These are phyloP conservation scores for Ambispora gerdemannii DNA, from an alignment of 192 early-diverging fungal genomes.

Conservation along the genomic window DNA sequence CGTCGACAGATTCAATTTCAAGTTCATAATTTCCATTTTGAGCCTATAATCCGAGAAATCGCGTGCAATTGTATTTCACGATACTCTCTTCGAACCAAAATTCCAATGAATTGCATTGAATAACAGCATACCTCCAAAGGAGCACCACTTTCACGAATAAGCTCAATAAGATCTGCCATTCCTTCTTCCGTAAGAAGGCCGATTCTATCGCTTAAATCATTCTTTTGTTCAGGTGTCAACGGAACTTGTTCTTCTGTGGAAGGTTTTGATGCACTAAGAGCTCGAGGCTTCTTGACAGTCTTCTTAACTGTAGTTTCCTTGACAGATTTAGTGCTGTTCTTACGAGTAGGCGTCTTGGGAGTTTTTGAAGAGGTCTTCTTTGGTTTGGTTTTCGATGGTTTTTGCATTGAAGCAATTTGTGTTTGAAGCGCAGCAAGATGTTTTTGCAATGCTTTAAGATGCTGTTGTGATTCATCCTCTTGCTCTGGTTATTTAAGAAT, in stretches of 20 bases:
- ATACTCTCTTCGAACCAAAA: not conserved
- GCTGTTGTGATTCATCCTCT: not conserved
- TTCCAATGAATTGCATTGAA: not conserved
- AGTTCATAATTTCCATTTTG: conserved; percentile 85
- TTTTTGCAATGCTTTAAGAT: conserved; percentile 18
- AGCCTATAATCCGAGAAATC: conserved; percentile 25
- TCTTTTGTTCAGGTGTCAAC: conserved; percentile 85
- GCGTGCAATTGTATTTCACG: not conserved
- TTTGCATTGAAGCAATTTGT: conserved; percentile 11
- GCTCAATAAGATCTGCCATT: conserved; percentile 65
- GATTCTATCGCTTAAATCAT: conserved; percentile 74
- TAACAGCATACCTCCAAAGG: conserved; percentile 47
- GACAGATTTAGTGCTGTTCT: conserved; percentile 29
- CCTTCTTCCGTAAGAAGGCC: conserved; percentile 59
- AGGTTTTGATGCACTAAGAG: conserved; percentile 32
- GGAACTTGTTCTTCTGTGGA: conserved; percentile 42
- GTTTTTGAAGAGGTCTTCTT: conserved; percentile 27
- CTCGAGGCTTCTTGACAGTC: conserved; percentile 26
- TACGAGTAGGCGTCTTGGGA: conserved; percentile 29
- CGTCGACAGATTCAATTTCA: conserved; percentile 89
- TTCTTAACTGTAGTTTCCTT: conserved; percentile 32
- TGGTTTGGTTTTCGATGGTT: conserved; percentile 26
- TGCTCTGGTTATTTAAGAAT: not conserved
- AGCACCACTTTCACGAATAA: conserved; percentile 67
- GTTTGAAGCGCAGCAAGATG: conserved; percentile 3